A percentile compares a stretch with the other conserved stretches of the same genome.
Evolutionary conservation across 202 grass and related monocot species (phyloP).

Genomic region (Hordeum pubiflorum): DNA sequence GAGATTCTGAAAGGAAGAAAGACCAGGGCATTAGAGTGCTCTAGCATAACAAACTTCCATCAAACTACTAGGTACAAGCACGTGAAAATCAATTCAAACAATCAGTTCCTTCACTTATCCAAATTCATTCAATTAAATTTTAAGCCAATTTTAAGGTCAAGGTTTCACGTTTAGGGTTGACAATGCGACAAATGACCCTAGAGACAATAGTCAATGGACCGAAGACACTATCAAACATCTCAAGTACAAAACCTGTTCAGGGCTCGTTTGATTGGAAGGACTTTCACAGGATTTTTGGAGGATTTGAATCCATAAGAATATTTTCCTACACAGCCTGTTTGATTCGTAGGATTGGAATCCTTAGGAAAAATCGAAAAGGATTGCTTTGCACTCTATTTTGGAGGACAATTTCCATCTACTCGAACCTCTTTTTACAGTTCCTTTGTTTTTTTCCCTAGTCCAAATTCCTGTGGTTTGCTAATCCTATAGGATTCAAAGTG

Average conservation of each 20-base stretch:
- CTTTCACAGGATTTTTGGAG: too few relatives aligned
- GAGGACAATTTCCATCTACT: too few relatives aligned
- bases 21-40: neutral
- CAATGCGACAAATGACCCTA: neutral
- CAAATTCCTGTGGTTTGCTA: too few relatives aligned
- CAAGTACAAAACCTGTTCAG: neutral
- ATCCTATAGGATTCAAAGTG: too few relatives aligned
- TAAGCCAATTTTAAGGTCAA: neutral
- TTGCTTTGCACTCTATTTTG: too few relatives aligned
- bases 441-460: too few relatives aligned
- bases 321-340: too few relatives aligned
- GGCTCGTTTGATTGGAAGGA: too few relatives aligned
- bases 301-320: too few relatives aligned
- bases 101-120: neutral
- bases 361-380: too few relatives aligned
- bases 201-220: neutral
- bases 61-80: neutral
- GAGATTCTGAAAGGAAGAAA: conserved; percentile 1
- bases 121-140: neutral
- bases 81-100: neutral
- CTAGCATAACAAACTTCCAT: neutral
- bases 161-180: neutral
- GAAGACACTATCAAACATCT: neutral
- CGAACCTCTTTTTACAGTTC: too few relatives aligned
- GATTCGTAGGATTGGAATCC: too few relatives aligned